A percentile compares a stretch with the other conserved stretches of the same genome.
Conservation (phyloP, 768 basidiomycete species). For the Boletus pseudopeckii region DNA sequence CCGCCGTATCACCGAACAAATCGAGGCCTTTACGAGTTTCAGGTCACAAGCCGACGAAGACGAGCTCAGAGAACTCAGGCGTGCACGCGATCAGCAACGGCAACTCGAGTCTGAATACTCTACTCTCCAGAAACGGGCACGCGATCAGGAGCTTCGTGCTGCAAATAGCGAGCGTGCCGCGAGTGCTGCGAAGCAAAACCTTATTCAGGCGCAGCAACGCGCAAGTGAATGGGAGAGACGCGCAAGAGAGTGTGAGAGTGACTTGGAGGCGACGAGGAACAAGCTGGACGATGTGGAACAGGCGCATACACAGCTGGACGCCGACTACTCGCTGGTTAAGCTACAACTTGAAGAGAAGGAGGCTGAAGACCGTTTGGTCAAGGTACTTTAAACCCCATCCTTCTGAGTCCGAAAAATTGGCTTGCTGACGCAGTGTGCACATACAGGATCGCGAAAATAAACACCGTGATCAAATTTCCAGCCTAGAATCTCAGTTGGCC, state of each 20-base stretch:
- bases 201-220: slow-evolving; percentile 73
- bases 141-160: slow-evolving; percentile 65
- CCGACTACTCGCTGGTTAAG: slow-evolving; percentile 64
- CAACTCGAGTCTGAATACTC: slow-evolving; percentile 65
- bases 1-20: slow-evolving; percentile 65
- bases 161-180: slow-evolving; percentile 60
- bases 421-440: slow-evolving; percentile 1
- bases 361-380: slow-evolving; percentile 60
- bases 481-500: slow-evolving; percentile 57
- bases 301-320: slow-evolving; percentile 59
- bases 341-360: slow-evolving; percentile 76
- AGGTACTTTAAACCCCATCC: slow-evolving; percentile 42
- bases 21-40: slow-evolving; percentile 60
- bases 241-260: slow-evolving; percentile 64
- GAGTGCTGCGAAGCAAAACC: slow-evolving; percentile 54
- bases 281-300: slow-evolving; percentile 68
- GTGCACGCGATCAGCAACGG: slow-evolving; percentile 54
- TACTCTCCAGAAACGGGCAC: slow-evolving; percentile 65
- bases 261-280: slow-evolving; percentile 56
- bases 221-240: slow-evolving; percentile 80
- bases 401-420: neutral
- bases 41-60: slow-evolving; percentile 65
- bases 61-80: slow-evolving; percentile 68
- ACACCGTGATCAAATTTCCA: slow-evolving; percentile 61
- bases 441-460: slow-evolving; percentile 67